phyloP scores from a whole-genome alignment of 2,329 filamentous ascomycete genomes.

The Emergomyces pasteurianus region DNA sequence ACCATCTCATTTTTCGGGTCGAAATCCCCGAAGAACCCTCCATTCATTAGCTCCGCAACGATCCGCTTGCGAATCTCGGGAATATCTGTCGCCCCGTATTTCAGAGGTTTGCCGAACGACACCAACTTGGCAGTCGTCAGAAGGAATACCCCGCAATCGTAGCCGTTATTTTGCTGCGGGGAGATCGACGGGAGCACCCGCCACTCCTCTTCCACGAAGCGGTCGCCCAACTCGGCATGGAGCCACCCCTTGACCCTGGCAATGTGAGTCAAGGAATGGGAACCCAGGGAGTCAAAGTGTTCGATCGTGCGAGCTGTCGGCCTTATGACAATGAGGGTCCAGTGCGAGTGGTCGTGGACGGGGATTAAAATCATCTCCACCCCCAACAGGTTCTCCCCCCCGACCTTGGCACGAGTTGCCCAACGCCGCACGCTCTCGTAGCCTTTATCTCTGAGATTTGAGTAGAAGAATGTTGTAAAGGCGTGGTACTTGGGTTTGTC shows the following conservation, averaged over 20 bases:
- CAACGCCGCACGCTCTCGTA: constrained; percentile 31
- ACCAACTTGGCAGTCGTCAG: constrained; percentile 38
- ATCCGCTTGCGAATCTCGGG: constrained; percentile 32
- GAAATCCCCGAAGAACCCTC: constrained; percentile 33
- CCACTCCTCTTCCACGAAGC: constrained; percentile 35
- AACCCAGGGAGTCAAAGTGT: constrained; percentile 36
- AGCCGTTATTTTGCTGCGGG: constrained; percentile 35
- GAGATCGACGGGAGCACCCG: constrained; percentile 25
- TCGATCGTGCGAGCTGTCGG: constrained; percentile 33
- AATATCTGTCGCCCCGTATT: constrained; percentile 31
- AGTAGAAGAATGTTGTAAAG: constrained; percentile 36
- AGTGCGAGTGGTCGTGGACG: constrained; percentile 35
- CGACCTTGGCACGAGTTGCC: constrained; percentile 37
- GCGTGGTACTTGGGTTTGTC: constrained; percentile 29
- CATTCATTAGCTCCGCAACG: constrained; percentile 36
- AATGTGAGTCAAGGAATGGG: constrained; percentile 21
- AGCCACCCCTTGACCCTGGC: constrained; percentile 31
- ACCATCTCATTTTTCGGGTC: constrained; percentile 11
- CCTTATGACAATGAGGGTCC: constrained; percentile 38
- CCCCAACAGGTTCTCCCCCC: constrained; percentile 30
- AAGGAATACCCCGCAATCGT: constrained; percentile 40
- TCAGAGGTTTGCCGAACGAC: constrained; percentile 31
- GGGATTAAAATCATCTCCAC: constrained; percentile 38
- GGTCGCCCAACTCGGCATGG: constrained; percentile 27
- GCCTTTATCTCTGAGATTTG: constrained; percentile 30